Conservation (phyloP, 805 yeast species). For the Ogataea neopini region DNA sequence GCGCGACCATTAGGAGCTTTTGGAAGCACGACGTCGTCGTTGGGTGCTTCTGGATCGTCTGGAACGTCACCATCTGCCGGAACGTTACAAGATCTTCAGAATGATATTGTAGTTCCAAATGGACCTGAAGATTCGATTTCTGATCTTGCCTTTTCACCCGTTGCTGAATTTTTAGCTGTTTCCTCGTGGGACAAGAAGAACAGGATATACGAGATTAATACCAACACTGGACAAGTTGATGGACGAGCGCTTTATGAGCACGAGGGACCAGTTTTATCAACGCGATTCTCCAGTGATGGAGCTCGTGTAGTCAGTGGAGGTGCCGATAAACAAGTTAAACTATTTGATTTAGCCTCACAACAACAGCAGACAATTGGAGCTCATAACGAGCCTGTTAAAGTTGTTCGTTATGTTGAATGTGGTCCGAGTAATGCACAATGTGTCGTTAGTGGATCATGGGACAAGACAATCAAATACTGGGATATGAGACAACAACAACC, state of each 20-base stretch:
- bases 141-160: conserved; percentile 83
- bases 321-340: conserved; percentile 81
- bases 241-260: conserved; percentile 91
- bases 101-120: conserved; percentile 69
- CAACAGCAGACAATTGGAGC: conserved; percentile 83
- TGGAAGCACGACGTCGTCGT: conserved; percentile 15
- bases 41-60: conserved; percentile 12
- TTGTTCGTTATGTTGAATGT: conserved; percentile 75
- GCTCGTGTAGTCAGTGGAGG: conserved; percentile 87
- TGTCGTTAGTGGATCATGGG: conserved; percentile 95
- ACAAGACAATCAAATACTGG: conserved; percentile 93
- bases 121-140: conserved; percentile 93
- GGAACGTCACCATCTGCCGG: conserved; percentile 40
- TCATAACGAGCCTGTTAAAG: conserved; percentile 78
- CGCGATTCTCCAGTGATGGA: conserved; percentile 87
- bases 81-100: conserved; percentile 59
- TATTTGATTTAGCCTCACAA: conserved; percentile 80
- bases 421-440: conserved; percentile 83
- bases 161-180: conserved; percentile 75
- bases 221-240: conserved; percentile 71
- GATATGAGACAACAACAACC: conserved; percentile 86
- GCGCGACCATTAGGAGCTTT: conserved; percentile 31
- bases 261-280: conserved; percentile 79
- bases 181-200: conserved; percentile 96
- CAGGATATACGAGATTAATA: conserved; percentile 82